Conservation (phyloP, 495 filamentous ascomycete species). For the Penicillium pulvis region DNA sequence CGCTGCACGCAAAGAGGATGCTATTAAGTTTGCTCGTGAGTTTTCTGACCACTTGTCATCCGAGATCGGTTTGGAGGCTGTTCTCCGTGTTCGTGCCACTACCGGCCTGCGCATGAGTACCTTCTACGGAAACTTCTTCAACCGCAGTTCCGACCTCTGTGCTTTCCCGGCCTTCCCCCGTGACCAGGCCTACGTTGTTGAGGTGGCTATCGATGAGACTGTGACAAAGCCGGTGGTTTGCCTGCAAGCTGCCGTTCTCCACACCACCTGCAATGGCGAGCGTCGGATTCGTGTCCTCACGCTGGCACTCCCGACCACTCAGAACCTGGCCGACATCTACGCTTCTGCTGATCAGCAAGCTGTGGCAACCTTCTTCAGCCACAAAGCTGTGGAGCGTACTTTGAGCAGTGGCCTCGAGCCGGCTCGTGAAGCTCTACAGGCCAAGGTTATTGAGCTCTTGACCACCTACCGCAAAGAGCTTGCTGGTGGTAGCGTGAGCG, state of each 20-base stretch:
- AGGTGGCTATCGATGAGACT: constrained; percentile 96
- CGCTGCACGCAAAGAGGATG: constrained; percentile 87
- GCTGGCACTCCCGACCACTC: constrained; percentile 87
- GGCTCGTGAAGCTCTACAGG: constrained; percentile 84
- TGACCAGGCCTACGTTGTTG: constrained; percentile 97
- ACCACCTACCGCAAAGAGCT: constrained; percentile 97
- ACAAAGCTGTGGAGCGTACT: constrained; percentile 94
- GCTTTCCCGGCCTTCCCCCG: constrained; percentile 97
- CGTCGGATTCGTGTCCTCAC: constrained; percentile 93
- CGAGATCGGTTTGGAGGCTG: constrained; percentile 94
- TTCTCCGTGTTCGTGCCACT: constrained; percentile 91
- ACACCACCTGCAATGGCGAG: constrained; percentile 98
- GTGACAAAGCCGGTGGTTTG: constrained; percentile 92
- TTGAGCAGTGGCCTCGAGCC: constrained; percentile 85
- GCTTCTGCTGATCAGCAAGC: constrained; percentile 93
- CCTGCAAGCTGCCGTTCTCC: constrained; percentile 93
- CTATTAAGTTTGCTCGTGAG: constrained; percentile 94
- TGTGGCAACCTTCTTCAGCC: constrained; percentile 90
- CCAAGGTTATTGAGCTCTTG: constrained; percentile 89
- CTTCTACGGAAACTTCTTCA: constrained; percentile 99
- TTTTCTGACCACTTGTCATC: constrained; percentile 95
- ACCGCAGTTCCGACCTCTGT: constrained; percentile 92
- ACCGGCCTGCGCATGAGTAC: constrained; percentile 95
- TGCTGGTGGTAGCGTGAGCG: constrained; percentile 92
- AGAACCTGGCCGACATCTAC: constrained; percentile 86